These are phyloP conservation scores for Leishmania braziliensis DNA, from an alignment of 208 protist genomes.

Conservation along the genomic window DNA sequence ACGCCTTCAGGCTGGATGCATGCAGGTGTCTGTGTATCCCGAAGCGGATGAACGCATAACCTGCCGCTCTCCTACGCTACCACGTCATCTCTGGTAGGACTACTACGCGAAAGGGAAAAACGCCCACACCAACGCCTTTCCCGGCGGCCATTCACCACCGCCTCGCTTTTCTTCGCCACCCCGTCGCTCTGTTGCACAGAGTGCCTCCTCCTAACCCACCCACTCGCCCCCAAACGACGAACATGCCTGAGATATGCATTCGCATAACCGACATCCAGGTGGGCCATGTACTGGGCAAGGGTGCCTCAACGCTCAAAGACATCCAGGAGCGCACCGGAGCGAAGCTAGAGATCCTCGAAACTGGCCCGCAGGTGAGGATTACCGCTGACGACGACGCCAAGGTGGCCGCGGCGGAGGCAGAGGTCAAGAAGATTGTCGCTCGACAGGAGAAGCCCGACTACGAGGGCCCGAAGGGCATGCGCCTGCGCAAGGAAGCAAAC, in stretches of 20 bases:
- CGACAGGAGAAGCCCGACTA: conserved; percentile 66
- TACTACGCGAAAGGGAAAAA: neutral
- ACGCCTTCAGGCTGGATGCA: neutral
- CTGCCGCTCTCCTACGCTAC: neutral
- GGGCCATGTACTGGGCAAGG: conserved; percentile 57
- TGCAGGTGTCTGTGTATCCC: neutral
- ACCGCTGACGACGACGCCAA: conserved; percentile 42
- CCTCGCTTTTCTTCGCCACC: conserved; percentile 1
- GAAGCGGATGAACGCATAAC: neutral
- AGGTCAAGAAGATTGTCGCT: conserved; percentile 41
- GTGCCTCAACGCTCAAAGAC: conserved; percentile 43
- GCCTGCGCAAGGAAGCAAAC: conserved; percentile 51
- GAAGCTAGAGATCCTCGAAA: conserved; percentile 44
- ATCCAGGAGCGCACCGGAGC: conserved; percentile 50
- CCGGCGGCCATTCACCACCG: neutral
- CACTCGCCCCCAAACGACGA: neutral
- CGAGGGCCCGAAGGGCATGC: conserved; percentile 40
- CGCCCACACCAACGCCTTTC: neutral
- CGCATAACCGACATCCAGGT: conserved; percentile 43
- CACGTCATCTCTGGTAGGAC: too few relatives aligned
- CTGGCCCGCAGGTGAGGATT: conserved; percentile 53
- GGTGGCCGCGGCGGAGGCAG: conserved; percentile 33
- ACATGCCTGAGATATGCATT: conserved; percentile 39
- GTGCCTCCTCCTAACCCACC: neutral
- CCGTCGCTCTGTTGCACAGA: neutral